phyloP scores from a whole-genome alignment of 2,329 filamentous ascomycete species.

The Mycogone perniciosa region DNA sequence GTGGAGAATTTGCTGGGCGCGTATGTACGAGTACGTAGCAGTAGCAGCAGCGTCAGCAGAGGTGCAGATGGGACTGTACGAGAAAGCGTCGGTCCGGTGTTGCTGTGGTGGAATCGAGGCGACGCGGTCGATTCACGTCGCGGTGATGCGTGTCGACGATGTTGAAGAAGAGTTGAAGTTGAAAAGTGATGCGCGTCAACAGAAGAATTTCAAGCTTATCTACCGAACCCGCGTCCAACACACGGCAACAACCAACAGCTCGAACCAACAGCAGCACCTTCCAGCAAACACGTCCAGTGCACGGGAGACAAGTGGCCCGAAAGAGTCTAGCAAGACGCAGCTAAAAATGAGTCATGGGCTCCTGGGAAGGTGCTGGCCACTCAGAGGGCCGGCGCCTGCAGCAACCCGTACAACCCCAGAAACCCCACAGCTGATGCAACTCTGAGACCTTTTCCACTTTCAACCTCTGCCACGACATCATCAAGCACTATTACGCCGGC shows the following conservation, averaged over 20 bases:
- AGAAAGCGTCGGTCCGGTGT: not conserved
- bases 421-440: not conserved
- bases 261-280: not conserved
- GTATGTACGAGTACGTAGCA: not conserved
- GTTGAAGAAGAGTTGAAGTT: not conserved
- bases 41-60: not conserved
- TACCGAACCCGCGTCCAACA: not conserved
- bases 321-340: conserved; percentile 11
- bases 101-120: not conserved
- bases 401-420: conserved; percentile 23
- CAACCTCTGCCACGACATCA: no score
- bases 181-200: not conserved
- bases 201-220: not conserved
- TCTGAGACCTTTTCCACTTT: not conserved
- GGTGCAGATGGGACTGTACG: not conserved
- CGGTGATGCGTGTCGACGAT: not conserved
- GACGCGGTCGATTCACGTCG: not conserved
- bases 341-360: conserved; percentile 28
- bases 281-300: not conserved
- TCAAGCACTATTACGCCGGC: no score
- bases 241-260: not conserved
- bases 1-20: not conserved
- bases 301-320: not conserved
- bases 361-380: conserved; percentile 25
- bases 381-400: conserved; percentile 26